Conservation (phyloP, 768 basidiomycete species). For the Russula earlei region DNA sequence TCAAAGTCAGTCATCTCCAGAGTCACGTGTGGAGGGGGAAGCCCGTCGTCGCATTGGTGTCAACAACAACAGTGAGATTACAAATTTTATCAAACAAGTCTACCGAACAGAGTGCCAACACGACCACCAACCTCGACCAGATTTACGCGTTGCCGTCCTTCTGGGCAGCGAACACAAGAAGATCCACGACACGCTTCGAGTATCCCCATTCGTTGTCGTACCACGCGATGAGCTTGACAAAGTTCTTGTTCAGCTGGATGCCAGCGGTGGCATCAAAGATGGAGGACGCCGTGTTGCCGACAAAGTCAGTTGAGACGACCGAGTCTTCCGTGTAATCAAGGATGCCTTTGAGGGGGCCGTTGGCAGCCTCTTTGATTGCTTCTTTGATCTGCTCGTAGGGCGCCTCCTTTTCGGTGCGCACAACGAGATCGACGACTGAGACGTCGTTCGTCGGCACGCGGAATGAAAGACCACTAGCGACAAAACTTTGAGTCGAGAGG, state of each 20-base stretch:
- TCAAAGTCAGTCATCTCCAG: not conserved
- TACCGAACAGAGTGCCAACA: not conserved
- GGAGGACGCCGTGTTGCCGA: slow-evolving; percentile 68
- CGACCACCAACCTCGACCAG: not conserved
- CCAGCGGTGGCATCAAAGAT: slow-evolving; percentile 94
- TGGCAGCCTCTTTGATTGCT: slow-evolving; percentile 69
- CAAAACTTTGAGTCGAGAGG: slow-evolving; percentile 3
- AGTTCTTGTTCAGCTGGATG: slow-evolving; percentile 84
- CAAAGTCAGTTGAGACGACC: slow-evolving; percentile 90
- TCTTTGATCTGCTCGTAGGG: slow-evolving; percentile 88
- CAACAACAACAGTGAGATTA: slow-evolving; percentile 5
- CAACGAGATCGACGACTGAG: slow-evolving; percentile 96
- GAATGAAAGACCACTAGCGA: slow-evolving; percentile 79
- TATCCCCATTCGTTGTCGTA: slow-evolving; percentile 96
- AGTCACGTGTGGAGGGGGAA: slow-evolving; percentile 7
- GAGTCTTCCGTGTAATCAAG: slow-evolving; percentile 88
- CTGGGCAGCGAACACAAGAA: slow-evolving; percentile 72
- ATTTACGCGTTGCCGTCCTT: slow-evolving; percentile 40
- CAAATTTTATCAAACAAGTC: slow-evolving; percentile 16
- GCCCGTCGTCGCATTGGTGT: not conserved
- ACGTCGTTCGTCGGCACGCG: slow-evolving; percentile 95
- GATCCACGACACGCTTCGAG: slow-evolving; percentile 86
- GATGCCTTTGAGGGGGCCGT: slow-evolving; percentile 61
- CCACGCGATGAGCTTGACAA: slow-evolving; percentile 96
- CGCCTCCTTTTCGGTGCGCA: slow-evolving; percentile 78